These are phyloP conservation scores for Fusarium equiseti DNA, from an alignment of 2,329 filamentous ascomycete species.

Conservation along the genomic window DNA sequence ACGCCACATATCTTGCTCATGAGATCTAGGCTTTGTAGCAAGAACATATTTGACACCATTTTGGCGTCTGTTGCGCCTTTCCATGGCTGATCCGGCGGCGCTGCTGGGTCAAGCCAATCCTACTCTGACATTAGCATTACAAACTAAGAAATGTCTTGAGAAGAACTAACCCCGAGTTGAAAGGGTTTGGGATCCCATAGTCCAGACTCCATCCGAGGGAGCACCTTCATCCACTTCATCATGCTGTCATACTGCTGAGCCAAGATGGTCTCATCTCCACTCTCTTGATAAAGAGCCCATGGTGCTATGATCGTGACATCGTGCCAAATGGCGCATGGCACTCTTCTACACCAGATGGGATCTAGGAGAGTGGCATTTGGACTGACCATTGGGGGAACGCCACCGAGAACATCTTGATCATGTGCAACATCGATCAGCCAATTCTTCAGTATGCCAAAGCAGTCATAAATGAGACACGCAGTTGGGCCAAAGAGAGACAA, in stretches of 20 bases:
- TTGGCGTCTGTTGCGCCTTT: conserved; percentile 54
- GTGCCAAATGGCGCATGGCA: conserved; percentile 54
- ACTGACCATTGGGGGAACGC: conserved; percentile 28
- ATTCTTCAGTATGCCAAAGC: conserved; percentile 59
- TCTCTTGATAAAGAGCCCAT: conserved; percentile 54
- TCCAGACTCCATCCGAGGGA: neutral
- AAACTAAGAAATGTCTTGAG: rapidly evolving
- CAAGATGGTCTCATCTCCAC: conserved; percentile 54
- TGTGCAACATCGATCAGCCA: conserved; percentile 27
- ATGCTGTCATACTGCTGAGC: conserved; percentile 55
- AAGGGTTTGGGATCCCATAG: conserved; percentile 1
- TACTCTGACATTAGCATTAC: conserved; percentile 15
- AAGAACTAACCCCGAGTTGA: neutral
- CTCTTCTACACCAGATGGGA: conserved; percentile 10
- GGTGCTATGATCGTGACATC: conserved; percentile 56
- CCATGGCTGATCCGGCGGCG: conserved; percentile 52
- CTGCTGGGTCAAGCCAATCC: conserved; percentile 62
- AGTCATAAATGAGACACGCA: conserved; percentile 65
- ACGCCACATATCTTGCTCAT: conserved; percentile 44
- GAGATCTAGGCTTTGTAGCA: conserved; percentile 56
- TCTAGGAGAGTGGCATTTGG: conserved; percentile 20
- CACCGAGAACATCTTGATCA: conserved; percentile 19
- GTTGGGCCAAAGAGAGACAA: conserved; percentile 62
- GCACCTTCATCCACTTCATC: conserved; percentile 51
- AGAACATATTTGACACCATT: conserved; percentile 60